phyloP scores from a whole-genome alignment of 176 grass and related monocot species.

The Oryza punctata region DNA sequence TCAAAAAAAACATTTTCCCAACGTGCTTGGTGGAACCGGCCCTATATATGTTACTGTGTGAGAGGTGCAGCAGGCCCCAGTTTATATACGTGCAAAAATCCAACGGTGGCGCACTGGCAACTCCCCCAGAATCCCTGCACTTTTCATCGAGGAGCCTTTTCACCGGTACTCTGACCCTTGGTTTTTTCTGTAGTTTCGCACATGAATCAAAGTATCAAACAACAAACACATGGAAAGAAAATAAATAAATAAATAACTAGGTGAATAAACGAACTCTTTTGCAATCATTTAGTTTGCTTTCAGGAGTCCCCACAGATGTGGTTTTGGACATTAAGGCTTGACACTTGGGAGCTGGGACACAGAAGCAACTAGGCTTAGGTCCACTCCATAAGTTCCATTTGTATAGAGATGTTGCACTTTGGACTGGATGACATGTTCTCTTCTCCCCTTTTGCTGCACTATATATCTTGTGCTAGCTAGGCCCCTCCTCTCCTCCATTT shows the following conservation, averaged over 20 bases:
- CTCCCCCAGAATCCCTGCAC: background rate
- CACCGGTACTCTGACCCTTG: background rate
- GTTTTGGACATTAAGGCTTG: background rate
- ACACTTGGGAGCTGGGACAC: background rate
- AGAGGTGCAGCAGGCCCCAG: background rate
- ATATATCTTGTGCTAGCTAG: background rate
- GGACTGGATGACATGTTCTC: background rate
- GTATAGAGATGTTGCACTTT: constrained; percentile 20
- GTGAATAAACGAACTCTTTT: background rate
- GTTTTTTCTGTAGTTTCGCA: background rate
- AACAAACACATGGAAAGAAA: background rate
- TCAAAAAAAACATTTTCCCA: background rate
- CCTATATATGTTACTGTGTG: background rate
- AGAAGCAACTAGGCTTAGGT: constrained; percentile 25
- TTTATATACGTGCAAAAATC: background rate
- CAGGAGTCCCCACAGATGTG: constrained; percentile 17
- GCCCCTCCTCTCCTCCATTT: too few species aligned
- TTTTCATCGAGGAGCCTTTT: constrained; percentile 17
- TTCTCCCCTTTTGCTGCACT: constrained; percentile 17
- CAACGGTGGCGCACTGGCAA: background rate
- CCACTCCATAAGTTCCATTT: constrained; percentile 24
- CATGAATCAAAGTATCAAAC: constrained; percentile 1
- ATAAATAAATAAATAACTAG: too few species aligned
- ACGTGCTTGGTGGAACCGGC: background rate
- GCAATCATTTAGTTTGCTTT: constrained; percentile 31